A percentile compares a stretch with the other conserved stretches of the same genome.
phyloP scores from a whole-genome alignment of 2,329 filamentous ascomycete species.

The Phoma sp. region DNA sequence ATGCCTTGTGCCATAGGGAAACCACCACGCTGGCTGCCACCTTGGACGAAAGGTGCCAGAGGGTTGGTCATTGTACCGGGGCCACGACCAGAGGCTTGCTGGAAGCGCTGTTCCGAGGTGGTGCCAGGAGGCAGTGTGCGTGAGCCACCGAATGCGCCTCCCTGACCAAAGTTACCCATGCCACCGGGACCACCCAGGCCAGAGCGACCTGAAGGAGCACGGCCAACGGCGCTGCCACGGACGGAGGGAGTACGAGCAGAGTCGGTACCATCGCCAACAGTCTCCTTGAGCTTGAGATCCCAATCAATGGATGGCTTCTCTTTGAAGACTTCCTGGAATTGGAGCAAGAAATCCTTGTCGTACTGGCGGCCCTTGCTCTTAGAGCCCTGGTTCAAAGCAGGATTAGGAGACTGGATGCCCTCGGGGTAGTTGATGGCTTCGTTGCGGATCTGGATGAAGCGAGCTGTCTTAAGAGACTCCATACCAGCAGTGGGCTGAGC shows the following conservation, averaged over 20 bases:
- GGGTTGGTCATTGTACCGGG: slow-evolving; percentile 54
- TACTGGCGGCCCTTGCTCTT: slow-evolving; percentile 91
- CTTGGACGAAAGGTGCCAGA: slow-evolving; percentile 64
- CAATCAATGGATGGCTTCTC: slow-evolving; percentile 96
- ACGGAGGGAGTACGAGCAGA: slow-evolving; percentile 70
- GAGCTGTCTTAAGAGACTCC: slow-evolving; percentile 89
- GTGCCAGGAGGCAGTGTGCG: slow-evolving; percentile 75
- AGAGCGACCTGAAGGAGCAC: slow-evolving; percentile 55
- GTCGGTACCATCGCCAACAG: slow-evolving; percentile 78
- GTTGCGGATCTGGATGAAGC: slow-evolving; percentile 81
- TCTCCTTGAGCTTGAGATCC: slow-evolving; percentile 84
- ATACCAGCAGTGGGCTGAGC: slow-evolving; percentile 93
- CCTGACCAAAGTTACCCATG: slow-evolving; percentile 74
- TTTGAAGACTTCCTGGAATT: slow-evolving; percentile 95
- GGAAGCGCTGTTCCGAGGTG: slow-evolving; percentile 79
- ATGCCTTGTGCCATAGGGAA: slow-evolving; percentile 70
- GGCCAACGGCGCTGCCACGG: slow-evolving; percentile 59
- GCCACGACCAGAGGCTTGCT: slow-evolving; percentile 35
- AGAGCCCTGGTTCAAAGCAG: slow-evolving; percentile 83
- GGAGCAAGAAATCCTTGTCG: slow-evolving; percentile 91
- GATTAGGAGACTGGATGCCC: slow-evolving; percentile 88
- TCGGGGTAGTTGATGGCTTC: slow-evolving; percentile 78
- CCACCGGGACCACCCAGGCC: slow-evolving; percentile 39
- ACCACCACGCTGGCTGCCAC: slow-evolving; percentile 61
- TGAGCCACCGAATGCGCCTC: slow-evolving; percentile 53